These are phyloP conservation scores for Pseudocercospora fuligena DNA, from an alignment of 2,329 filamentous ascomycete genomes.

Conservation along the genomic window DNA sequence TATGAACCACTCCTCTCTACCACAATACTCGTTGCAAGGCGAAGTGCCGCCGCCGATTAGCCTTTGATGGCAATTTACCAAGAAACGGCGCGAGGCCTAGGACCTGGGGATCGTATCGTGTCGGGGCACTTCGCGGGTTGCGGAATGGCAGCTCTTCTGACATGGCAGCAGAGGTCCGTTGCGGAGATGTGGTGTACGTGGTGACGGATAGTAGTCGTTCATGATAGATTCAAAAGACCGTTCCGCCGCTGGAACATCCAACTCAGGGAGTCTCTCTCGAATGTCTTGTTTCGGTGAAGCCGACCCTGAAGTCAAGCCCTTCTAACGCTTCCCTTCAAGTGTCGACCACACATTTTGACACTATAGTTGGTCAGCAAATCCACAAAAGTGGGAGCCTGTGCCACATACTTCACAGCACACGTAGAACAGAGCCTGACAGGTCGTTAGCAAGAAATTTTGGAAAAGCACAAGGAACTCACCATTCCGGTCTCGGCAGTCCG, in stretches of 20 bases:
- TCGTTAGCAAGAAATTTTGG: constrained; percentile 8
- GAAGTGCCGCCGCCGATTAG: background rate
- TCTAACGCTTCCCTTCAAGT: constrained; percentile 19
- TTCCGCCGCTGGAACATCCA: background rate
- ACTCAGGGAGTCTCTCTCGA: background rate
- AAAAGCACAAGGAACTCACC: constrained; percentile 63
- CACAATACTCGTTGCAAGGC: background rate
- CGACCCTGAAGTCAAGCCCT: constrained; percentile 3
- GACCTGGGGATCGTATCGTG: background rate
- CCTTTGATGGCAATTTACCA: background rate
- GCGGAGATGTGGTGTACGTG: background rate
- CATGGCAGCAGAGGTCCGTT: background rate
- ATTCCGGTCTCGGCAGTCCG: constrained; percentile 96
- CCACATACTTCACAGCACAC: constrained; percentile 73
- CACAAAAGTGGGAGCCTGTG: background rate
- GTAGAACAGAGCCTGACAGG: constrained; percentile 54
- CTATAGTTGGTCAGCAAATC: background rate
- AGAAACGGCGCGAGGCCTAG: background rate
- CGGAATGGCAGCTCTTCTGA: background rate
- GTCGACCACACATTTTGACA: constrained; percentile 82
- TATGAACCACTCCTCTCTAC: background rate
- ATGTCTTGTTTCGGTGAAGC: background rate
- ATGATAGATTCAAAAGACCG: background rate
- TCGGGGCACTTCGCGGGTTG: background rate
- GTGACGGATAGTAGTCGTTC: background rate